phyloP scores from a whole-genome alignment of 768 basidiomycete genomes.

The Dacryopinax primogenitus region DNA sequence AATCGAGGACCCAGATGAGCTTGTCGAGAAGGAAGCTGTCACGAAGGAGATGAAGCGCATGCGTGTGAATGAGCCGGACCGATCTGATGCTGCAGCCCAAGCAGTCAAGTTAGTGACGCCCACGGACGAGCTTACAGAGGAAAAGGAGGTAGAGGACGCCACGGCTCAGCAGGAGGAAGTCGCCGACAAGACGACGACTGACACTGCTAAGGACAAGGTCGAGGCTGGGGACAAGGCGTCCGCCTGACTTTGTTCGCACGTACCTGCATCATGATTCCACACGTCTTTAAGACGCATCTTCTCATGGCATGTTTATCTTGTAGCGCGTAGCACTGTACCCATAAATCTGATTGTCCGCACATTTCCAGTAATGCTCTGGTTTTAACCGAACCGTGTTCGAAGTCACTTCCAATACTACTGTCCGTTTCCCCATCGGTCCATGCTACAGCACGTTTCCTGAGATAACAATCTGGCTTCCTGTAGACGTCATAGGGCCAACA shows the following conservation, averaged over 20 bases:
- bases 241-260: not conserved
- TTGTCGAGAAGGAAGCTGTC: conserved; percentile 8
- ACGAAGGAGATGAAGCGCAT: conserved; percentile 7
- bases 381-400: no score
- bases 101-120: not conserved
- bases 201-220: not conserved
- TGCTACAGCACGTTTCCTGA: not conserved
- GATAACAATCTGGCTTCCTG: not conserved
- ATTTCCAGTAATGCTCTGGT: no score
- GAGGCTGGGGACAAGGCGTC: not conserved
- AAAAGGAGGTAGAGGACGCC: not conserved
- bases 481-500: not conserved
- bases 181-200: not conserved
- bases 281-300: not conserved
- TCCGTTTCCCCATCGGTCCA: not conserved
- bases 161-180: not conserved
- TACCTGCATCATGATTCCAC: conserved; percentile 3
- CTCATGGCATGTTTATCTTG: conserved; percentile 4
- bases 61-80: not conserved
- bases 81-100: not conserved
- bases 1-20: conserved; percentile 13
- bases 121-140: not conserved
- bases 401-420: no score
- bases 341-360: no score
- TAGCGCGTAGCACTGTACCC: conserved; percentile 3